Evolutionary conservation across 1,284 basidiomycete species (phyloP).

Genomic region (Rhizoctonia solani): DNA sequence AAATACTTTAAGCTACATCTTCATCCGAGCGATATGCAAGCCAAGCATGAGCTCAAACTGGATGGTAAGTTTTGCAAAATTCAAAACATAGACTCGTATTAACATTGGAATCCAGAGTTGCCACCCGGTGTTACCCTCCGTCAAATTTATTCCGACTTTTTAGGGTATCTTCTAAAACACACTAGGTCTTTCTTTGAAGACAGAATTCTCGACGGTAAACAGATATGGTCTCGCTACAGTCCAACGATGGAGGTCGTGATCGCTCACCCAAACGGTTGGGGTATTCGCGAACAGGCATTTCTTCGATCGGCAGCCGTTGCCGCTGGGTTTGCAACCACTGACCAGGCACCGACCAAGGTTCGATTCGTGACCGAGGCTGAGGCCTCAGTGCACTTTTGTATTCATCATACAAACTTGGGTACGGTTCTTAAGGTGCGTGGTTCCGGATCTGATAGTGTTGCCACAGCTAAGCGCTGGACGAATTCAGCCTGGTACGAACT

Average conservation of each 20-base stretch:
- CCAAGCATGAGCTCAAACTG: slow-evolving; percentile 3
- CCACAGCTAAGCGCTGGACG: not conserved
- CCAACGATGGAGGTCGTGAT: slow-evolving; percentile 30
- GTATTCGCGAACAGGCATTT: slow-evolving; percentile 32
- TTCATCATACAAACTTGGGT: slow-evolving; percentile 35
- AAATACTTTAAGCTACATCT: slow-evolving; percentile 36
- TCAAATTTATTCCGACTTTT: slow-evolving; percentile 34
- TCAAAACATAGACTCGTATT: not conserved
- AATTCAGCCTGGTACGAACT: slow-evolving; percentile 25
- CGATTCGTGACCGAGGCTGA: slow-evolving; percentile 38
- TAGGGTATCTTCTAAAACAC: slow-evolving; percentile 34
- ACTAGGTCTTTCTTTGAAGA: slow-evolving; percentile 28
- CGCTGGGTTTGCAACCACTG: slow-evolving; percentile 1
- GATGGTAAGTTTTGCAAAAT: slow-evolving; percentile 2
- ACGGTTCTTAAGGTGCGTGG: not conserved
- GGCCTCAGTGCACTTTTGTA: slow-evolving; percentile 38
- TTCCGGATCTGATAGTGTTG: not conserved
- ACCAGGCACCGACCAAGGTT: not conserved
- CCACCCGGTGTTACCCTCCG: slow-evolving; percentile 22
- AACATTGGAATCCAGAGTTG: not conserved
- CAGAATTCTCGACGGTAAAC: slow-evolving; percentile 25
- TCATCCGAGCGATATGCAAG: slow-evolving; percentile 35
- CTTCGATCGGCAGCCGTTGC: slow-evolving; percentile 32
- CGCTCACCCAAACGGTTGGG: slow-evolving; percentile 37
- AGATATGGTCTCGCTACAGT: slow-evolving; percentile 29